These are phyloP conservation scores for Globisporangium alternatum DNA, from an alignment of 352 stramenopile species.

Conservation along the genomic window DNA sequence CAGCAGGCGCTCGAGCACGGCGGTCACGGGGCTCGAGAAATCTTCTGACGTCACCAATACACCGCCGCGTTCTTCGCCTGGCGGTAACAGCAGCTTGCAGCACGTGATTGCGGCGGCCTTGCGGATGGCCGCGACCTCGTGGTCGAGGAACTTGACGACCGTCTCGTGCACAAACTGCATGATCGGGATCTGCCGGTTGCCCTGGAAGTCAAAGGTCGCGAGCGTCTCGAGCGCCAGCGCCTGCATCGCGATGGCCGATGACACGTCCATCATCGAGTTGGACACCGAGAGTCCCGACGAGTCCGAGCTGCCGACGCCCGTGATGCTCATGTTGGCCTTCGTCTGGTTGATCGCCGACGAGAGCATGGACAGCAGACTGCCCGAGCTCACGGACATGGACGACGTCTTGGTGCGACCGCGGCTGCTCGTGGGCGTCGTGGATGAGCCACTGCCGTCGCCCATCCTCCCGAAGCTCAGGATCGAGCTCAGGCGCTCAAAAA, in stretches of 20 bases:
- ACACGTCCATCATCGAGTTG: conserved; percentile 34
- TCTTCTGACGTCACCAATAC: conserved; percentile 61
- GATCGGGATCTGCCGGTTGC: conserved; percentile 82
- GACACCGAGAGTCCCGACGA: conserved; percentile 26
- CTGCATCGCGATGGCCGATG: conserved; percentile 75
- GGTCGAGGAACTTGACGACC: conserved; percentile 86
- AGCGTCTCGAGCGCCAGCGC: conserved; percentile 81
- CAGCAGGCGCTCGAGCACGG: conserved; percentile 74
- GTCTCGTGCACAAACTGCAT: conserved; percentile 88
- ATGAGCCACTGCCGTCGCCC: conserved; percentile 39
- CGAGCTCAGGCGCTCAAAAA: conserved; percentile 79
- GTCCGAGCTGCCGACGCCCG: conserved; percentile 20
- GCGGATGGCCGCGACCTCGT: conserved; percentile 82
- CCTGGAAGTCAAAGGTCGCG: conserved; percentile 84
- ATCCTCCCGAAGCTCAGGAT: conserved; percentile 57
- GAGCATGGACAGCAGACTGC: conserved; percentile 70
- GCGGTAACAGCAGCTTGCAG: conserved; percentile 78
- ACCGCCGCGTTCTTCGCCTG: conserved; percentile 53
- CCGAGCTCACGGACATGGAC: conserved; percentile 65
- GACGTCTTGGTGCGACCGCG: conserved; percentile 72
- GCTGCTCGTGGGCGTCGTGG: conserved; percentile 58
- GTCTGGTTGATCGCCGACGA: conserved; percentile 48
- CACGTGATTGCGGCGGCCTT: conserved; percentile 86
- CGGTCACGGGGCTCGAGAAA: conserved; percentile 66
- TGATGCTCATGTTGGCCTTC: conserved; percentile 42